Evolutionary conservation across 2,329 filamentous ascomycete species (phyloP), one percentile per base, ranked within the genome.

Genomic region (Cadophora gregata): DNA sequence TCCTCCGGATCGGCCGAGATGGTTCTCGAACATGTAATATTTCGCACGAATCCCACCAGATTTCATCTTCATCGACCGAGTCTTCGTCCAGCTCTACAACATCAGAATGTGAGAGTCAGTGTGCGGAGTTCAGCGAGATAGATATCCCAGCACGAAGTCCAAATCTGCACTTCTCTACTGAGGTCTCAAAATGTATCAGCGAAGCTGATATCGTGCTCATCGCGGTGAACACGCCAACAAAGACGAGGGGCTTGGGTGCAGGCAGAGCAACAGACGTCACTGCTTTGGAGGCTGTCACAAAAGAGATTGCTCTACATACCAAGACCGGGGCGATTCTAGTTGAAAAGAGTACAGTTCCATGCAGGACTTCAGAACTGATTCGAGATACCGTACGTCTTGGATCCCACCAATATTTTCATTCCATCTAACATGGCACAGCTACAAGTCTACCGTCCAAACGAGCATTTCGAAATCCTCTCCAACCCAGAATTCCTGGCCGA

Each of bases 401-500:
- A 16, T 38, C 47, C 14, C 25, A n/a, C 24, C 25, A 24, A 36
- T 10, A 24, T 21, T 16, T 4, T 1, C 8, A n/a, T 31, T 36
- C 9, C 9, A 42, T 16, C 36, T 58, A 16, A 47, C 29, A 25
- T 3, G 21, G 36, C 24, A 21, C 12, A 88, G 85, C 81, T 88
- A 71, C 80, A 83, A 60, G 82, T 84, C 70, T 85, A 87, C 72
- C 86, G 86, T 14, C 89, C 89, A 0, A 85, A 84, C 21, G 82
- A 88, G 14, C 83, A 85, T 68, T 93, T 93, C 75, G 90, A 93
- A 75, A 87, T 94, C 64, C 84, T 94, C 29, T 93, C 90, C 55
- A 94, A 94, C 78, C 92, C 92, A 6, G 92, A 95, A 77, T 95
- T 94, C 76, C 81, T 95, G 51, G 89, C 92, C 29, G 91, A 92